Conservation (phyloP, 352 stramenopile species). For the Phytophthora nicotianae region DNA sequence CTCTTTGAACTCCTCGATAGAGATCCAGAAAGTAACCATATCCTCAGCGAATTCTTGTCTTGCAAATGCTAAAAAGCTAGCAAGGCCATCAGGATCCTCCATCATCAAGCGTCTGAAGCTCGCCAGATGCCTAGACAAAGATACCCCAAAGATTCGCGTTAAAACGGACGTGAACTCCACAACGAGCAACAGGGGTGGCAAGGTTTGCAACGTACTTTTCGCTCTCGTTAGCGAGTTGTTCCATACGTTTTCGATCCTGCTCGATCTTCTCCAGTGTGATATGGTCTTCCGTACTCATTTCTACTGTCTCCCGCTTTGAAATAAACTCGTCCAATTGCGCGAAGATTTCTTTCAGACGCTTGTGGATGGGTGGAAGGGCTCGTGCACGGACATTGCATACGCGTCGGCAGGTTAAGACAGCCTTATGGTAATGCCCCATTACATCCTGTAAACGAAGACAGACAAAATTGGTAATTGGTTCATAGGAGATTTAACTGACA, state of each 20-base stretch:
- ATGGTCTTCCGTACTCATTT: constrained; percentile 41
- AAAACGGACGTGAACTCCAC: background rate
- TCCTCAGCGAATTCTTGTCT: constrained; percentile 62
- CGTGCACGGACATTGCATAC: constrained; percentile 19
- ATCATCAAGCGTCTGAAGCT: constrained; percentile 49
- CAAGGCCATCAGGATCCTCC: constrained; percentile 34
- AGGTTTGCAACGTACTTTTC: constrained; percentile 32
- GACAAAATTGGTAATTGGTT: too few relatives aligned
- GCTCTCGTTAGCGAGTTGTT: constrained; percentile 30
- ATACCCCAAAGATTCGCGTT: background rate
- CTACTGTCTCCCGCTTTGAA: constrained; percentile 39
- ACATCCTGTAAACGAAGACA: constrained; percentile 7
- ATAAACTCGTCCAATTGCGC: constrained; percentile 44
- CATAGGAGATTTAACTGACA: background rate
- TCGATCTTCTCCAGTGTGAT: constrained; percentile 30
- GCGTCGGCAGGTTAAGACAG: constrained; percentile 31
- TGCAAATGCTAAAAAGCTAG: constrained; percentile 49
- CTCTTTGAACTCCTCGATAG: constrained; percentile 61
- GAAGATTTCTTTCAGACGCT: constrained; percentile 24
- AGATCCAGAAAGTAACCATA: constrained; percentile 63
- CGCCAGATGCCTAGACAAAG: constrained; percentile 32
- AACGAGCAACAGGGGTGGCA: background rate
- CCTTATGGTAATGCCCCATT: constrained; percentile 29
- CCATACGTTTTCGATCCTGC: constrained; percentile 23
- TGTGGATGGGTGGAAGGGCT: constrained; percentile 13